Evolutionary conservation across 139 green algal species (phyloP).

Genomic region (Edaphochlamys debaryana): DNA sequence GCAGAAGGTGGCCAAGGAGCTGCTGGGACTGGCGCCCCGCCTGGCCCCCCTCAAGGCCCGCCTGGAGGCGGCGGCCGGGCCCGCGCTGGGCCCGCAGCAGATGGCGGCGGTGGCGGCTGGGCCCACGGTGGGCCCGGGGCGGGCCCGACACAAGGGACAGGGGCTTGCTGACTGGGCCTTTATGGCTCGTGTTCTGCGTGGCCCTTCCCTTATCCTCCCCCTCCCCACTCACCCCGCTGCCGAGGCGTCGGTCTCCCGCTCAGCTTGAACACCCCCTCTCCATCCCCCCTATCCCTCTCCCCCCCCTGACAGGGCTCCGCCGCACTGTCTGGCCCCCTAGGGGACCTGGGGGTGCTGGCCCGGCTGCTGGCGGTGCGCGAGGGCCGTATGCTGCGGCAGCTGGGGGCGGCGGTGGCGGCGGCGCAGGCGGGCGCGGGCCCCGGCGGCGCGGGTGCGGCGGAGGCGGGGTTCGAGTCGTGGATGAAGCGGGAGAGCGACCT

Average conservation of each 20-base stretch:
- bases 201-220: too few relatives aligned
- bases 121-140: constrained; percentile 3
- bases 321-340: not conserved
- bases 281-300: not conserved
- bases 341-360: constrained; percentile 47
- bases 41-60: constrained; percentile 28
- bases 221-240: too few relatives aligned
- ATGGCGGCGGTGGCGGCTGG: constrained; percentile 11
- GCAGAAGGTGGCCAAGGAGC: constrained; percentile 79
- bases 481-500: constrained; percentile 88
- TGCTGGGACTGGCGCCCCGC: constrained; percentile 58
- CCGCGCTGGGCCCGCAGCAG: constrained; percentile 8
- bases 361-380: constrained; percentile 69
- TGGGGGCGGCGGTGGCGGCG: constrained; percentile 65
- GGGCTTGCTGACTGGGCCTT: too few relatives aligned
- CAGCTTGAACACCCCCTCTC: too few relatives aligned
- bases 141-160: not conserved
- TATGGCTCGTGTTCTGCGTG: too few relatives aligned
- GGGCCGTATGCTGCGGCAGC: constrained; percentile 65
- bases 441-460: not conserved
- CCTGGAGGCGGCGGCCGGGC: constrained; percentile 44
- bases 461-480: constrained; percentile 82
- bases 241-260: too few relatives aligned
- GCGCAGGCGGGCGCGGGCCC: not conserved
- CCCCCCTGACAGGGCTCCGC: constrained; percentile 2